A percentile compares a stretch with the other conserved stretches of the same genome.
Conservation (phyloP, 1,284 basidiomycete genomes). For the Heterobasidion occidentale region DNA sequence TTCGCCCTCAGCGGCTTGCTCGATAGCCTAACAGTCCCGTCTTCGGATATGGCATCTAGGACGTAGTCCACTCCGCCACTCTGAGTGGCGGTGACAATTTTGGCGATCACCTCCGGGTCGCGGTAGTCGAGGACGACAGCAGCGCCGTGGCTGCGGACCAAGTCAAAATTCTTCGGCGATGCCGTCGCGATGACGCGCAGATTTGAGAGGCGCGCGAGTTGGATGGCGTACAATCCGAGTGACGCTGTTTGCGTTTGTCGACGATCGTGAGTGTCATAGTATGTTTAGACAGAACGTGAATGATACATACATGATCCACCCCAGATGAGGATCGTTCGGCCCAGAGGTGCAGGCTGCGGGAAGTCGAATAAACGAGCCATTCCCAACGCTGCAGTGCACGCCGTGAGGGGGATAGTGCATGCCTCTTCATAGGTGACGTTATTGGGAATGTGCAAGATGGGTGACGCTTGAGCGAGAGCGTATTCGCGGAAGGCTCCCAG, state of each 20-base stretch:
- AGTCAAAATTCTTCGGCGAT: slow-evolving; percentile 28
- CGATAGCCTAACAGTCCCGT: neutral
- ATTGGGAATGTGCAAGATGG: neutral
- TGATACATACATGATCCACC: neutral
- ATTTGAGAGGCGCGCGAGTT: neutral
- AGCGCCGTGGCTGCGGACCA: slow-evolving; percentile 32
- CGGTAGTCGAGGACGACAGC: slow-evolving; percentile 28
- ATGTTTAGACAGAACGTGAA: neutral
- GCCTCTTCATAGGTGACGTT: neutral
- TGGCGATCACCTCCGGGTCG: slow-evolving; percentile 14
- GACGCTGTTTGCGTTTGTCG: neutral
- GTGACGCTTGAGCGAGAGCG: neutral
- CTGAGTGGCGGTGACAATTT: slow-evolving; percentile 17
- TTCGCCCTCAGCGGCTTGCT: neutral
- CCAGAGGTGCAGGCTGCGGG: neutral
- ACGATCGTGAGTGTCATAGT: neutral
- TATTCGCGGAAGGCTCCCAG: neutral
- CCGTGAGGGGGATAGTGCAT: neutral
- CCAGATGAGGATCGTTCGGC: neutral
- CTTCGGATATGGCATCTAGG: slow-evolving; percentile 15
- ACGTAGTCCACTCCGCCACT: slow-evolving; percentile 13
- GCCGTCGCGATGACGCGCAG: slow-evolving; percentile 27
- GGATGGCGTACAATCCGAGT: neutral
- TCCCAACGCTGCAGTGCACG: neutral
- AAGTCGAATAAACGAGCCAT: neutral